Percentiles rank a stretch among this genome's conserved stretches.
Conservation (phyloP, 208 protist species). For the Trypanosoma cruzi region DNA sequence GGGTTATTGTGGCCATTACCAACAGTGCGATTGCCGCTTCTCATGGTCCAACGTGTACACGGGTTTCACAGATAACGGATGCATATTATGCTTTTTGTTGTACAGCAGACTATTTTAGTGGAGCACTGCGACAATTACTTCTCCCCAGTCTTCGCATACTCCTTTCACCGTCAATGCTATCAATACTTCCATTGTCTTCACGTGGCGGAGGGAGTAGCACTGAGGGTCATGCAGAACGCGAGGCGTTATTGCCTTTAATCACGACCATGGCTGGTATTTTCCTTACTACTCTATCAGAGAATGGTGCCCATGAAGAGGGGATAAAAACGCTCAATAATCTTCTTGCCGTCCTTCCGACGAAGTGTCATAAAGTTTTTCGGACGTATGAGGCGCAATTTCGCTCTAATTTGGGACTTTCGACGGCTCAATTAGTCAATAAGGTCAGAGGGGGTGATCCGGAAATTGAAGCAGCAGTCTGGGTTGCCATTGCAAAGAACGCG, state of each 20-base stretch:
- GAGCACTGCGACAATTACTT: slow-evolving; percentile 30
- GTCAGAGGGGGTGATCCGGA: slow-evolving; percentile 57
- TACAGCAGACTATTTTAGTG: slow-evolving; percentile 27
- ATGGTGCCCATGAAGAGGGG: slow-evolving; percentile 38
- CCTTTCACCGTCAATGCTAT: slow-evolving; percentile 41
- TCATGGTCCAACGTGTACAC: slow-evolving; percentile 32
- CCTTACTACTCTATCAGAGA: slow-evolving; percentile 26
- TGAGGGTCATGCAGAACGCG: slow-evolving; percentile 21
- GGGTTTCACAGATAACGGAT: slow-evolving; percentile 30
- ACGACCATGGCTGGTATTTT: slow-evolving; percentile 29
- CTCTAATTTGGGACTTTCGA: slow-evolving; percentile 43
- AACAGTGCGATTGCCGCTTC: slow-evolving; percentile 79
- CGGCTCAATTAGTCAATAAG: slow-evolving; percentile 34
- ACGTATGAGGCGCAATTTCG: slow-evolving; percentile 59
- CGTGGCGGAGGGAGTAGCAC: not conserved
- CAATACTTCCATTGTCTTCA: slow-evolving; percentile 9
- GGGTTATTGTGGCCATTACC: slow-evolving; percentile 53
- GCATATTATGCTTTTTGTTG: slow-evolving; percentile 29
- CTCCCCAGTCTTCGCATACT: slow-evolving; percentile 74
- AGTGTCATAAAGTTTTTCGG: slow-evolving; percentile 52
- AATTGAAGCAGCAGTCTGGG: slow-evolving; percentile 66
- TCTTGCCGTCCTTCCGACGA: slow-evolving; percentile 48
- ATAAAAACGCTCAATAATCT: slow-evolving; percentile 48
- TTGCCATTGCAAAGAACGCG: slow-evolving; percentile 51
- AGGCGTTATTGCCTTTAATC: slow-evolving; percentile 12